These are phyloP conservation scores for Dothistroma pini DNA, from an alignment of 2,329 filamentous ascomycete species.

Conservation along the genomic window DNA sequence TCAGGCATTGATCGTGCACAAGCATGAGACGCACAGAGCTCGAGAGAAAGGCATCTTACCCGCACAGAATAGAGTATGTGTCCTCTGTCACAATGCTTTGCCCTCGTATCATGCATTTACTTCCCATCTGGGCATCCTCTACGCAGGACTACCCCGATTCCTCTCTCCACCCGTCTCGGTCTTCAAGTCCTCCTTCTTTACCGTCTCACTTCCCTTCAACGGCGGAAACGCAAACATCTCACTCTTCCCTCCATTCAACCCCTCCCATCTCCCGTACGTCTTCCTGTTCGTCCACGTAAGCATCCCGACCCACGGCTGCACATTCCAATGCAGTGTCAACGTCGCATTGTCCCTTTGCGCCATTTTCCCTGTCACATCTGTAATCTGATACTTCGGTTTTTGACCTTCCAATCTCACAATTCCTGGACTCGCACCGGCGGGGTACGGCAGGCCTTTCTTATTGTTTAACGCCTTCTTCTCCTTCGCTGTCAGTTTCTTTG, in stretches of 20 bases:
- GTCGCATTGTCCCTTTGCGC: constrained; percentile 70
- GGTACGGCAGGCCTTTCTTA: constrained; percentile 29
- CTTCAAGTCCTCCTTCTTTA: constrained; percentile 45
- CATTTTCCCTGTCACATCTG: constrained; percentile 76
- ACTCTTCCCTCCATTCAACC: constrained; percentile 61
- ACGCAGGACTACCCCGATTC: constrained; percentile 43
- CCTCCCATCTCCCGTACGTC: constrained; percentile 58
- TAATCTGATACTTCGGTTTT: constrained; percentile 95
- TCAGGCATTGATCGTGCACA: neutral
- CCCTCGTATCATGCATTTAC: neutral
- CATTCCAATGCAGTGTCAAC: constrained; percentile 86
- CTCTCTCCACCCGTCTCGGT: constrained; percentile 50
- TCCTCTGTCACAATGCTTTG: neutral
- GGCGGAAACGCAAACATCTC: constrained; percentile 62
- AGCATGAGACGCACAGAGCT: neutral
- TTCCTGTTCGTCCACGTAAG: constrained; percentile 67
- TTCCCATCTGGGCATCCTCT: constrained; percentile 4
- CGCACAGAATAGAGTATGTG: neutral
- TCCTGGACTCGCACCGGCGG: constrained; percentile 51
- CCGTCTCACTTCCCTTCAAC: constrained; percentile 56
- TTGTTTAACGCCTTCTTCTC: constrained; percentile 6
- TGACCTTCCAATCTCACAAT: constrained; percentile 76
- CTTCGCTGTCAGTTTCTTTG: constrained; percentile 23
- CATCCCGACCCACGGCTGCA: constrained; percentile 92
- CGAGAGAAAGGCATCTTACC: neutral